These are phyloP conservation scores for Fusarium tupiense DNA, from an alignment of 2,329 filamentous ascomycete genomes.

Conservation along the genomic window DNA sequence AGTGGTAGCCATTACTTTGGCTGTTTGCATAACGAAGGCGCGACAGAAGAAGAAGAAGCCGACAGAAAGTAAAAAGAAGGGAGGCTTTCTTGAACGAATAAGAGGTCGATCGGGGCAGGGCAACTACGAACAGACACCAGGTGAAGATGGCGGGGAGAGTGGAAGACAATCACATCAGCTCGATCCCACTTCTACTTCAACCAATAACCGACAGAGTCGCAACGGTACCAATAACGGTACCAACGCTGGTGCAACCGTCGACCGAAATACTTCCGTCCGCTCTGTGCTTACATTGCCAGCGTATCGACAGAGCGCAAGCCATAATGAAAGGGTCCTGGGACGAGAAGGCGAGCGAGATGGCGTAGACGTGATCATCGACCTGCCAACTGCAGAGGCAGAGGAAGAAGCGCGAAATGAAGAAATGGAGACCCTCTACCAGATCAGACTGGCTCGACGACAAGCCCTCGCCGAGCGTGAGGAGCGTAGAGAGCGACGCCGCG, in stretches of 20 bases:
- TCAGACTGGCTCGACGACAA: conserved; percentile 78
- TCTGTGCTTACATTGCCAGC: conserved; percentile 94
- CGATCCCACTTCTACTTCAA: conserved; percentile 30
- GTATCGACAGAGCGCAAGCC: conserved; percentile 77
- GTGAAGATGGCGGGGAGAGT: conserved; percentile 42
- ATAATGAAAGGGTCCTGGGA: conserved; percentile 83
- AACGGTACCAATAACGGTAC: conserved; percentile 20
- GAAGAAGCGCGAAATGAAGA: conserved; percentile 84
- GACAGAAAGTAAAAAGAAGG: conserved; percentile 30
- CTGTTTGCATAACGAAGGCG: conserved; percentile 34
- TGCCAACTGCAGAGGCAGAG: conserved; percentile 82
- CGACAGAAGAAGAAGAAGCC: conserved; percentile 11
- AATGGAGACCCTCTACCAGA: conserved; percentile 93
- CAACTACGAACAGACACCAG: conserved; percentile 47
- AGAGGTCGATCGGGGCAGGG: conserved; percentile 21
- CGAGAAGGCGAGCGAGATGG: conserved; percentile 91
- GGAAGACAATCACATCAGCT: conserved; percentile 42
- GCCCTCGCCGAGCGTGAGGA: conserved; percentile 83
- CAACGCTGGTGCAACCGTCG: conserved; percentile 60
- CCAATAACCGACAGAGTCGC: conserved; percentile 22
- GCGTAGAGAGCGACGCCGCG: conserved; percentile 72
- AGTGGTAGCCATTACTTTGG: conserved; percentile 17
- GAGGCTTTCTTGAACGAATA: conserved; percentile 34
- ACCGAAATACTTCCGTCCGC: conserved; percentile 85
- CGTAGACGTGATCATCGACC: conserved; percentile 89